These are phyloP conservation scores for Xylaria curta DNA, from an alignment of 495 filamentous ascomycete species.

Conservation along the genomic window DNA sequence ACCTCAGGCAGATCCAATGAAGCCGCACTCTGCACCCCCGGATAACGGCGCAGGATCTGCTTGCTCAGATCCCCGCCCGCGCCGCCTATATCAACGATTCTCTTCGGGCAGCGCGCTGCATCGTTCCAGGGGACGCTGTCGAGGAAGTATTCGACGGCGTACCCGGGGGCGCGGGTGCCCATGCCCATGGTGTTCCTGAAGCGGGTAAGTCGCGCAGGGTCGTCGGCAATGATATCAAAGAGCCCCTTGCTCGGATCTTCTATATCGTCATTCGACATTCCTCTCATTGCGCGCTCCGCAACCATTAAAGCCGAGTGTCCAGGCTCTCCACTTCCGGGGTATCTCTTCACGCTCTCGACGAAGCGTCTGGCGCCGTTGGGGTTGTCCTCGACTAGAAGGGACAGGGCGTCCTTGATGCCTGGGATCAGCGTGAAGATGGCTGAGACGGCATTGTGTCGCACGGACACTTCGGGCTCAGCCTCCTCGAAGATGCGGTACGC, in stretches of 20 bases:
- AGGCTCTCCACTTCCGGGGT: conserved; percentile 35
- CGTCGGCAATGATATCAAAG: conserved; percentile 45
- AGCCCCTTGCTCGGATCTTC: conserved; percentile 38
- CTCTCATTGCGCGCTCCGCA: conserved; percentile 21
- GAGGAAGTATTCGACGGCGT: conserved; percentile 43
- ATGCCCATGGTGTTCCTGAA: conserved; percentile 53
- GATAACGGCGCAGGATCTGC: conserved; percentile 35
- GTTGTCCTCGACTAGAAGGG: conserved; percentile 49
- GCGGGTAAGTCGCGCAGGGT: conserved; percentile 42
- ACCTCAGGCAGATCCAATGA: conserved; percentile 31
- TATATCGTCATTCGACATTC: conserved; percentile 19
- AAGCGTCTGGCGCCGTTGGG: conserved; percentile 37
- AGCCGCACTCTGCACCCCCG: conserved; percentile 33
- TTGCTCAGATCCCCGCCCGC: conserved; percentile 32
- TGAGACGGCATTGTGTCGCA: conserved; percentile 48
- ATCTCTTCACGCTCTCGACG: conserved; percentile 36
- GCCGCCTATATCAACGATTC: conserved; percentile 56
- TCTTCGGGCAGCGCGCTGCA: conserved; percentile 33
- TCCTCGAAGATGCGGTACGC: conserved; percentile 56
- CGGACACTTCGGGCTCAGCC: conserved; percentile 46
- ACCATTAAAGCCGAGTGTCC: conserved; percentile 35
- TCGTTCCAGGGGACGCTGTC: conserved; percentile 47
- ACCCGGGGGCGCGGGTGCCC: conserved; percentile 43
- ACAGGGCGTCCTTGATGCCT: conserved; percentile 44
- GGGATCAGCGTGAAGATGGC: conserved; percentile 33